Evolutionary conservation across 257 asterid genomes (phyloP).

Genomic region (Cynanchum wilfordii): DNA sequence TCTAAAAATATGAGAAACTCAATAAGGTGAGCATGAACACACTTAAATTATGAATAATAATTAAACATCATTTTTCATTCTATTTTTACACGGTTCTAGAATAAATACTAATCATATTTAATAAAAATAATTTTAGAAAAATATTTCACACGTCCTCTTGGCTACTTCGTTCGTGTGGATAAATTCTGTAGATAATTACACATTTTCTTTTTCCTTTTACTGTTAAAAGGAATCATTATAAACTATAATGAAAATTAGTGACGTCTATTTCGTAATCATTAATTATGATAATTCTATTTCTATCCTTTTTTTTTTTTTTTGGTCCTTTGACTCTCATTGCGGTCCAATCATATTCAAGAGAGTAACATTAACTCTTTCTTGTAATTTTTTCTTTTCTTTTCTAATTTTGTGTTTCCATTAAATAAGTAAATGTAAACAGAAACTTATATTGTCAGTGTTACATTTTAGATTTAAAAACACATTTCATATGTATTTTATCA

Average conservation of each 20-base stretch:
- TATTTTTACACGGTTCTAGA: neutral
- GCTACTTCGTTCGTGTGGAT: neutral
- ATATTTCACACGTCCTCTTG: neutral
- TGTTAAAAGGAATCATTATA: neutral
- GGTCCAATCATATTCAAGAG: conserved; percentile 2
- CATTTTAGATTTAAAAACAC: too few relatives aligned
- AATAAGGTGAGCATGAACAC: neutral
- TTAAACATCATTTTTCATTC: neutral
- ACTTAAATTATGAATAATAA: neutral
- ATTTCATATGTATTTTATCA: too few relatives aligned
- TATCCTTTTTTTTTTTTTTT: neutral
- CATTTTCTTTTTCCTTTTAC: neutral
- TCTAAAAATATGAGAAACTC: too few relatives aligned
- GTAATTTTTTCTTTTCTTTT: too few relatives aligned
- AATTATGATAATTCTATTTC: neutral
- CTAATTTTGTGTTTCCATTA: too few relatives aligned
- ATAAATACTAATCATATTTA: neutral
- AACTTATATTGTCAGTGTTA: too few relatives aligned
- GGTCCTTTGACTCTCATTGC: neutral
- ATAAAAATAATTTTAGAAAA: neutral
- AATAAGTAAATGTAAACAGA: too few relatives aligned
- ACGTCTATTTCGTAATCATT: conserved; percentile 9
- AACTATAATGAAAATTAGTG: neutral
- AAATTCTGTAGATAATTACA: neutral
- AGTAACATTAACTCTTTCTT: neutral